Conservation (phyloP, 225 moss, liverwort and hornwort genomes). For the Anthoceros angustus region DNA sequence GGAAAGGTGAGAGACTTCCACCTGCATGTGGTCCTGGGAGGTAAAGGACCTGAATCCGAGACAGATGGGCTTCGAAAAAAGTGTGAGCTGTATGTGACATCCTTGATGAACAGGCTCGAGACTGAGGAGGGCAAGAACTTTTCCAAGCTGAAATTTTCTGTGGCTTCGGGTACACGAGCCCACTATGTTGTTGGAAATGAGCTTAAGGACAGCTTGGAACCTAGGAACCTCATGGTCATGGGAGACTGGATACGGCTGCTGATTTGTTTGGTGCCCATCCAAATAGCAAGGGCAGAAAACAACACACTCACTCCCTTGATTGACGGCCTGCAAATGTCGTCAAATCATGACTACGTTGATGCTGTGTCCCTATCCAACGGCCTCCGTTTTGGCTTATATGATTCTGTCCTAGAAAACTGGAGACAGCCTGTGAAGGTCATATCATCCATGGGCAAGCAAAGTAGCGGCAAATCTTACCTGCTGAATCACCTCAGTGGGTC, state of each 20-base stretch:
- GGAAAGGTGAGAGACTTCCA: neutral
- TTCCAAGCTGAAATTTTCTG: neutral
- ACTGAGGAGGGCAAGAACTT: slow-evolving; percentile 2
- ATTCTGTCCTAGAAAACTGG: slow-evolving; percentile 29
- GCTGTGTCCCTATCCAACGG: slow-evolving; percentile 28
- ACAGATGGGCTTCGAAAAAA: neutral
- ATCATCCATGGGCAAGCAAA: slow-evolving; percentile 54
- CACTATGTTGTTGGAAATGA: neutral
- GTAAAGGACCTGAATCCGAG: neutral
- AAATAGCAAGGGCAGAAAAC: slow-evolving; percentile 47
- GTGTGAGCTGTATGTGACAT: neutral
- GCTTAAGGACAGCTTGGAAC: neutral
- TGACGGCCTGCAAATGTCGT: slow-evolving; percentile 36
- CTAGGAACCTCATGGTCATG: slow-evolving; percentile 6
- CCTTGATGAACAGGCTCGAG: neutral
- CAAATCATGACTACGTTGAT: slow-evolving; percentile 24
- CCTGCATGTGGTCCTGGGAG: neutral
- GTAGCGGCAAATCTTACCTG: slow-evolving; percentile 54
- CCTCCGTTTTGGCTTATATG: slow-evolving; percentile 35
- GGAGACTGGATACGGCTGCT: slow-evolving; percentile 29
- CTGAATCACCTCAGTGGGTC: slow-evolving; percentile 54
- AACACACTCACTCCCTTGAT: slow-evolving; percentile 38
- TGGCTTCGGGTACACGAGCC: neutral
- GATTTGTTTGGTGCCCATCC: slow-evolving; percentile 41
- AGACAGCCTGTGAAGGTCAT: slow-evolving; percentile 40